Percentiles rank a stretch among this genome's conserved stretches.
Evolutionary conservation across 768 basidiomycete genomes (phyloP).

Genomic region (Neoboletus magnificus): DNA sequence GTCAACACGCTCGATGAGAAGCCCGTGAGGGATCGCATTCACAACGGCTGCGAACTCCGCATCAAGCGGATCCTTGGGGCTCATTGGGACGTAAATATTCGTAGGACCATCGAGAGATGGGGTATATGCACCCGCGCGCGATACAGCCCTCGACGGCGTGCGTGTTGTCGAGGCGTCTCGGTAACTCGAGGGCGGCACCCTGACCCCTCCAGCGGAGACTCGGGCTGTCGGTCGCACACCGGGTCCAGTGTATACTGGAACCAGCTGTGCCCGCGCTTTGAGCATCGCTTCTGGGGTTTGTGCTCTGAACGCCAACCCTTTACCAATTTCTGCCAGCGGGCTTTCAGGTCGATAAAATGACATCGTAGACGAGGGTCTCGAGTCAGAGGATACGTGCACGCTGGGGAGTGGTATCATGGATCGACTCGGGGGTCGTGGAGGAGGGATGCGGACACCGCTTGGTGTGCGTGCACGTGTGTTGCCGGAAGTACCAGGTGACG

Average conservation of each 20-base stretch:
- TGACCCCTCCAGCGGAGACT: slow-evolving; percentile 38
- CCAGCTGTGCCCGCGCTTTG: slow-evolving; percentile 56
- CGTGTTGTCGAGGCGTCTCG: slow-evolving; percentile 54
- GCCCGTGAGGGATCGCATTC: slow-evolving; percentile 73
- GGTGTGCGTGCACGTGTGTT: slow-evolving; percentile 38
- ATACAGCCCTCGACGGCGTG: slow-evolving; percentile 61
- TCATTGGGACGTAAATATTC: slow-evolving; percentile 63
- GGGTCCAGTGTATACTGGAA: slow-evolving; percentile 49
- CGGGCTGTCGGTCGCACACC: slow-evolving; percentile 38
- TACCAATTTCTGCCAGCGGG: slow-evolving; percentile 38
- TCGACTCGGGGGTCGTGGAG: slow-evolving; percentile 73
- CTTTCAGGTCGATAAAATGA: slow-evolving; percentile 62
- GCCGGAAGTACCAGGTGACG: slow-evolving; percentile 35
- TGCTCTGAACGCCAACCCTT: slow-evolving; percentile 42
- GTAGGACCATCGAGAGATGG: slow-evolving; percentile 52
- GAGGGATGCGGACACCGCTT: slow-evolving; percentile 42
- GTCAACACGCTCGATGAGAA: slow-evolving; percentile 78
- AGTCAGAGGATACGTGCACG: slow-evolving; percentile 64
- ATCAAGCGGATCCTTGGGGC: slow-evolving; percentile 78
- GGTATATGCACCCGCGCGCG: slow-evolving; percentile 63
- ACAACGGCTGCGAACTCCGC: slow-evolving; percentile 70
- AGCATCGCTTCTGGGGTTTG: slow-evolving; percentile 69
- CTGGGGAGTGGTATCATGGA: slow-evolving; percentile 82
- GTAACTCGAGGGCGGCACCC: slow-evolving; percentile 74
- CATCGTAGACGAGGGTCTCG: slow-evolving; percentile 68